Evolutionary conservation across 2,329 filamentous ascomycete species (phyloP), one percentile per base, ranked within the genome.

Genomic region (Ophidiomyces ophidiicola): DNA sequence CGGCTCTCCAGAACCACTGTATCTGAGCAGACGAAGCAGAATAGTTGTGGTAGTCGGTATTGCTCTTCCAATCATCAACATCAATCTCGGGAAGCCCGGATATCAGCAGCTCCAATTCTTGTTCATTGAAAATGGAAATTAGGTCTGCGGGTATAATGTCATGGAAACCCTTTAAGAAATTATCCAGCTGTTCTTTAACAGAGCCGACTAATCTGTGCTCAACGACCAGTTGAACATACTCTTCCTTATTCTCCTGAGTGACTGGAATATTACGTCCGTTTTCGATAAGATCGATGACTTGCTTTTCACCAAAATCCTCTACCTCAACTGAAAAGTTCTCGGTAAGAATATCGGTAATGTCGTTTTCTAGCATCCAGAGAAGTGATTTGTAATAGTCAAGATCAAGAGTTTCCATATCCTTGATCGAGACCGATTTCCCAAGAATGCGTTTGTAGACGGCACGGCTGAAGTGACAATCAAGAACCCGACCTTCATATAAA

Each of bases 401-500:
- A 59, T 98, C 90, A 45, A 98, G 82, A 15, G 87, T 94, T 62
- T 98, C 90, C 86, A 98, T 96, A 54, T 98, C 90, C 67, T 98
- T 98, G 61, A 98, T 82, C 6, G 87, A 94, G 28, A 96, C 88
- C 3, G 84, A 77, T 59, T 92, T 93, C 57, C 90, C 84, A 19
- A 98, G 75, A 48, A 98, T 94, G 50, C 85, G 82, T 68, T 96
- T 96, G 72, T 98, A 98, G 36, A 98, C 88, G 10, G 92, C 92
- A 56, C 90, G 80, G 64, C 88, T 96, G 68, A 98, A 98, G 70
- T 96, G 93, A 62, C 90, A 98, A 61, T 98, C 90, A 20, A 98
- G 77, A 24, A 98, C 78, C 41, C 90, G 82, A 32, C 85, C 84
- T 66, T 98, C 92, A 60, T 96, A 98, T 34, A 98, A 71, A 25